Percentiles rank a stretch among this genome's conserved stretches.
Conservation (phyloP, 2,329 filamentous ascomycete species). For the Colletotrichum sp. region DNA sequence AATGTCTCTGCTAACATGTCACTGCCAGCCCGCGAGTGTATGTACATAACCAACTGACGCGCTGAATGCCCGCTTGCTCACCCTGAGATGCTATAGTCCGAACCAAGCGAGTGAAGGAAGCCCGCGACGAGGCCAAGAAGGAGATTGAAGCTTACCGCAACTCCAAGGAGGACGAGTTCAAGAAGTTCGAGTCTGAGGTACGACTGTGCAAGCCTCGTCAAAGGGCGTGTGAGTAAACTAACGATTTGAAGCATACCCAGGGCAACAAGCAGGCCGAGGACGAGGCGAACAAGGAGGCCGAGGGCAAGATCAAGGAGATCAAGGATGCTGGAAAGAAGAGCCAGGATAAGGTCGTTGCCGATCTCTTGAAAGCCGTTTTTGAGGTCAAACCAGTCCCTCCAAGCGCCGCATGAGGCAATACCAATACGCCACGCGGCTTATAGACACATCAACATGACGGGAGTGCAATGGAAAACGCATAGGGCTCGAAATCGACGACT, state of each 20-base stretch:
- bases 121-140: slow-evolving; percentile 94
- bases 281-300: slow-evolving; percentile 80
- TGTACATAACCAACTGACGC: slow-evolving; percentile 30
- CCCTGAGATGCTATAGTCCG: slow-evolving; percentile 51
- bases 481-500: background rate
- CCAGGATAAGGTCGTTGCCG: slow-evolving; percentile 79
- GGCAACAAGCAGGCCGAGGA: slow-evolving; percentile 83
- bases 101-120: slow-evolving; percentile 96
- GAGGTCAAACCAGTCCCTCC: slow-evolving; percentile 76
- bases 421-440: background rate
- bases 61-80: slow-evolving; percentile 2
- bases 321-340: slow-evolving; percentile 79
- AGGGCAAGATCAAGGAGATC: slow-evolving; percentile 83
- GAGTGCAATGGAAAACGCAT: background rate
- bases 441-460: background rate
- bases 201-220: background rate
- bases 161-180: slow-evolving; percentile 92
- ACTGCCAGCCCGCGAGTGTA: slow-evolving; percentile 83
- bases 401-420: slow-evolving; percentile 24
- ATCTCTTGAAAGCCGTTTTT: slow-evolving; percentile 84
- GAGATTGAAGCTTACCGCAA: slow-evolving; percentile 94
- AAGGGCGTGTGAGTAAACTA: background rate
- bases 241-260: slow-evolving; percentile 79
- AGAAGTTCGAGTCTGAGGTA: slow-evolving; percentile 84
- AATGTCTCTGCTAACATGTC: background rate